These are phyloP conservation scores for Danielia reshetovae DNA, from an alignment of 805 yeast genomes.

Conservation along the genomic window DNA sequence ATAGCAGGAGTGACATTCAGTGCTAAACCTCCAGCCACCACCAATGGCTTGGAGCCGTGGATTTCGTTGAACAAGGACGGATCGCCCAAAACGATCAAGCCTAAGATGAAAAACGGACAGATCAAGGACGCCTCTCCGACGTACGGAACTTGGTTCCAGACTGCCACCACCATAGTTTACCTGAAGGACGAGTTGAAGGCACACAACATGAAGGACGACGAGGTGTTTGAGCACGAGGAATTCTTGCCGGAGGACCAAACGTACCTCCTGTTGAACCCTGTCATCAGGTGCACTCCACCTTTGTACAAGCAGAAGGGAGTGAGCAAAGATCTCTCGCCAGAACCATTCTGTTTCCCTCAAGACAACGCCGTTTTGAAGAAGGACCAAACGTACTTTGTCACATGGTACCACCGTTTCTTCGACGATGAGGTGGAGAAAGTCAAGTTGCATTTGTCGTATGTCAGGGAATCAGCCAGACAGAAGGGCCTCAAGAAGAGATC, in stretches of 20 bases:
- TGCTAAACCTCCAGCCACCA: conserved; percentile 67
- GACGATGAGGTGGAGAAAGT: conserved; percentile 53
- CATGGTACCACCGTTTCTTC: conserved; percentile 77
- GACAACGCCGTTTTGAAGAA: conserved; percentile 55
- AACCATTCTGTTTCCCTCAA: conserved; percentile 82
- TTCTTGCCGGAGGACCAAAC: conserved; percentile 68
- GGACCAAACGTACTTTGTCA: conserved; percentile 66
- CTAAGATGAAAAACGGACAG: conserved; percentile 69
- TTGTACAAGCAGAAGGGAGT: conserved; percentile 61
- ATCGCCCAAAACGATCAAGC: conserved; percentile 71
- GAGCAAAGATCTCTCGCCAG: conserved; percentile 53
- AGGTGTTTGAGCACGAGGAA: conserved; percentile 51
- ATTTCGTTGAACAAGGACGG: conserved; percentile 74
- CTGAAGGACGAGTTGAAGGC: conserved; percentile 65
- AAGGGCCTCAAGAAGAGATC: conserved; percentile 52
- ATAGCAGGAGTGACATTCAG: conserved; percentile 61
- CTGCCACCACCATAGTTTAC: conserved; percentile 55
- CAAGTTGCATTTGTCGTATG: conserved; percentile 61
- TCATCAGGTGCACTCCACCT: conserved; percentile 83
- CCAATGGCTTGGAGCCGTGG: conserved; percentile 78
- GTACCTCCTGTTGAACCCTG: conserved; percentile 67
- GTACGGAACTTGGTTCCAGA: conserved; percentile 72
- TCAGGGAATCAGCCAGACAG: conserved; percentile 50
- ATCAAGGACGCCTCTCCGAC: conserved; percentile 66
- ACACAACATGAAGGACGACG: conserved; percentile 65